Evolutionary conservation across 495 filamentous ascomycete species (phyloP).

Genomic region (Aspergillus cristatus): DNA sequence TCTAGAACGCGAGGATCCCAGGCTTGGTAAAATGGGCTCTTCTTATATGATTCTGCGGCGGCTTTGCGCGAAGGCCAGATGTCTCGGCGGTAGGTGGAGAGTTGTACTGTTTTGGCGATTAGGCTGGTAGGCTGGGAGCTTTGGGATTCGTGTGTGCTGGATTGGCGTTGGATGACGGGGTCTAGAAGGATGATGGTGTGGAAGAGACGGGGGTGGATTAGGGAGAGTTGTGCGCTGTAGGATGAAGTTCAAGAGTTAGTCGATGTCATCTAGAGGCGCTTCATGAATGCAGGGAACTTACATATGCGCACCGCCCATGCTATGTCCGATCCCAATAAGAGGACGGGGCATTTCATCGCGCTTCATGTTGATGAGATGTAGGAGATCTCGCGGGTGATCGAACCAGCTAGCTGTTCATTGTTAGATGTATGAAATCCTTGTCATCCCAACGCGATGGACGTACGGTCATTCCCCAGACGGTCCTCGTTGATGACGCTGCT

Average conservation of each 20-base stretch:
- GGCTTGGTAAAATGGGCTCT: constrained; percentile 56
- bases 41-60: constrained; percentile 50
- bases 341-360: constrained; percentile 76
- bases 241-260: not conserved
- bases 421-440: constrained; percentile 2
- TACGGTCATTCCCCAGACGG: constrained; percentile 70
- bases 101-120: constrained; percentile 36
- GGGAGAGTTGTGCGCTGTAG: constrained; percentile 43
- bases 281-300: constrained; percentile 13
- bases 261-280: constrained; percentile 1
- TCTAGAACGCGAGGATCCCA: constrained; percentile 71
- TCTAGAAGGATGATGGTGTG: constrained; percentile 70
- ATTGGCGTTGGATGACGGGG: constrained; percentile 58
- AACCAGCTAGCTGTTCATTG: constrained; percentile 59
- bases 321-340: constrained; percentile 84
- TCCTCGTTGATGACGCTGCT: constrained; percentile 68
- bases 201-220: constrained; percentile 78
- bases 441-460: constrained; percentile 6
- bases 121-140: constrained; percentile 13
- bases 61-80: constrained; percentile 56
- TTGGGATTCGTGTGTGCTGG: constrained; percentile 27
- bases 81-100: constrained; percentile 58
- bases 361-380: constrained; percentile 81
- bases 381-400: constrained; percentile 78
- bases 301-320: constrained; percentile 69